phyloP scores from a whole-genome alignment of 768 basidiomycete genomes.

The Mycena leptocephala region DNA sequence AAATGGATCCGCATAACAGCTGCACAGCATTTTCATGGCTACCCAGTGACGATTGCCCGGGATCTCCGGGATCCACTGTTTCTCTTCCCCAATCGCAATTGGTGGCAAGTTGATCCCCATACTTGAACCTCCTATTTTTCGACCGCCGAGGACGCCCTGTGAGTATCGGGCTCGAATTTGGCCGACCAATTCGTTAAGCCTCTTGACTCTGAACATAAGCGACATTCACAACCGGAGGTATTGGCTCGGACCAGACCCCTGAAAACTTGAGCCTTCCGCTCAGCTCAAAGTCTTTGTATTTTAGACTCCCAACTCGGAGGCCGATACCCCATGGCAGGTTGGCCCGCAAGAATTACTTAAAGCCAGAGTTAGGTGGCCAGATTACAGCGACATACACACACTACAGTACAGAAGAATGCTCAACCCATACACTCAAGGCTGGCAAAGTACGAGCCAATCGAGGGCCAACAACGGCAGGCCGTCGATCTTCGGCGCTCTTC shows the following conservation, averaged over 20 bases:
- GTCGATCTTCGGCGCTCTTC: constrained; percentile 36
- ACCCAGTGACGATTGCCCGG: background rate
- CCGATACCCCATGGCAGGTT: background rate
- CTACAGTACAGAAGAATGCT: constrained; percentile 8
- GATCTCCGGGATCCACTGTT: background rate
- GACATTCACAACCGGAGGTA: background rate
- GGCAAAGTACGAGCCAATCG: background rate
- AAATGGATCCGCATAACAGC: background rate
- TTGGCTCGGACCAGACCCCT: background rate
- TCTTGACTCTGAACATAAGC: background rate
- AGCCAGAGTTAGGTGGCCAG: background rate
- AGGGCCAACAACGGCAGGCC: background rate
- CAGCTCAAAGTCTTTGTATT: background rate
- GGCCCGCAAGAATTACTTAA: constrained; percentile 1
- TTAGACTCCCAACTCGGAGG: background rate
- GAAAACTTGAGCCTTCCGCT: background rate
- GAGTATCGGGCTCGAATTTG: background rate
- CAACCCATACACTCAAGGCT: constrained; percentile 29
- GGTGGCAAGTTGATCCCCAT: background rate
- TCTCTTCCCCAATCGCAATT: background rate
- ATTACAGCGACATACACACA: background rate
- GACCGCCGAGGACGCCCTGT: background rate
- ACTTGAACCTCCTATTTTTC: background rate
- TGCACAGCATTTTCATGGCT: background rate
- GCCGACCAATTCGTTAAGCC: background rate